Base-by-base conservation (phyloP, 129 eudicot genomes). In the Mikania micrantha region DNA sequence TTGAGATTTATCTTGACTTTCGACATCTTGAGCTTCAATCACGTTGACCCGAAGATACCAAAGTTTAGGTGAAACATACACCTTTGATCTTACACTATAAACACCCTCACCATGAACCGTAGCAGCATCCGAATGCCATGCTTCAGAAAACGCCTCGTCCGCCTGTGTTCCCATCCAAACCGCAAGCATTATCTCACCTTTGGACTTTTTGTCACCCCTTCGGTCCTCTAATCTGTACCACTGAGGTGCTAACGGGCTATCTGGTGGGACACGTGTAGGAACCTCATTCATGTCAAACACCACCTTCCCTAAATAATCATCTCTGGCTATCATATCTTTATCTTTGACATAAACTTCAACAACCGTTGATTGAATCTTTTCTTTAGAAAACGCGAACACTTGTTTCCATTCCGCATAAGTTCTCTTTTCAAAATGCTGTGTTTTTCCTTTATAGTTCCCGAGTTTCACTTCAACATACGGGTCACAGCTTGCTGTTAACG, bases 161-260 rank as follows among this genome's bases (percentile, higher is more conserved):
- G 98, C 98, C 73, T 92, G 98, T 1, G 96, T 92, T 8, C 98
- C 98, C 95, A 86, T 81, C 98, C 98, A 92, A 66, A 92, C 98
- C 1, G 98, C 98, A 75, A 92, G 78, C 98, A 92, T 92, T 9
- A 92, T 44, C 77, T 88, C 96, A 2, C 96, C 98, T 66, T 74
- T 85, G 1, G 77, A 36, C 69, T 91, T 91, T 35, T 75, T 74
- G 42, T 82, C 88, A 2, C 84, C 84, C 16, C 73, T 53, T 9
- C 90, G 74, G 45, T 85, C 95, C 75, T 85, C 96, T 34, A 92
- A 50, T 68, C 98, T 76, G 69, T 92, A 92, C 98, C 98, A 92
- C 49, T 83, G 95, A 0, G 98, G 91, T 15, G 98, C 98, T 15
- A 92, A 66, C 25, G 96, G 98, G 72, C 98, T 92, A 48, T 92